These are phyloP conservation scores for Wickerhamomyces pijperi DNA, from an alignment of 805 yeast species.

Conservation along the genomic window DNA sequence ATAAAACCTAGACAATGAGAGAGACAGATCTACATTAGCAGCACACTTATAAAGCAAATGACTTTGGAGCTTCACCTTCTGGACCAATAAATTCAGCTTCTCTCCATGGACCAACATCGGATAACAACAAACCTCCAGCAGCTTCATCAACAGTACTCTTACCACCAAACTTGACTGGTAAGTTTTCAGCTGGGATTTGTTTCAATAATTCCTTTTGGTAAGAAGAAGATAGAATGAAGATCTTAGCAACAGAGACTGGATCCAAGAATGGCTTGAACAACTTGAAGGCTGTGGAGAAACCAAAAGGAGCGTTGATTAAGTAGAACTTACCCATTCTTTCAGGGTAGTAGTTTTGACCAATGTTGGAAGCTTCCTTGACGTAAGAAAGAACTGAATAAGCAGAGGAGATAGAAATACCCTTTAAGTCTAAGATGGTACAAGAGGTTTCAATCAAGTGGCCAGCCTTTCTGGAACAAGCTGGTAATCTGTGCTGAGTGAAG, in stretches of 20 bases:
- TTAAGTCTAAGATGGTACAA: slow-evolving; percentile 90
- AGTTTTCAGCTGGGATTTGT: slow-evolving; percentile 88
- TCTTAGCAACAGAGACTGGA: slow-evolving; percentile 94
- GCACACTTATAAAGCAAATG: slow-evolving; percentile 20
- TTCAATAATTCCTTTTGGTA: slow-evolving; percentile 76
- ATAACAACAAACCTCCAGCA: slow-evolving; percentile 73
- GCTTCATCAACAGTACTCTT: slow-evolving; percentile 49
- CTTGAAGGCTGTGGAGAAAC: slow-evolving; percentile 88
- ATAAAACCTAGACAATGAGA: too few relatives aligned
- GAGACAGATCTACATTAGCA: too few relatives aligned
- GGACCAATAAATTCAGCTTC: slow-evolving; percentile 81
- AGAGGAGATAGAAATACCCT: slow-evolving; percentile 79
- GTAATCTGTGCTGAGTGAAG: slow-evolving; percentile 71
- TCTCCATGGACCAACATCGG: slow-evolving; percentile 98
- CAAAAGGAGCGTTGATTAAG: slow-evolving; percentile 93
- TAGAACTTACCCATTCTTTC: slow-evolving; percentile 99
- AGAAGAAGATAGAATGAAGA: slow-evolving; percentile 71
- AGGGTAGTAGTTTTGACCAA: slow-evolving; percentile 96
- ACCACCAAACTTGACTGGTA: slow-evolving; percentile 91
- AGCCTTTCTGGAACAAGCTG: slow-evolving; percentile 83
- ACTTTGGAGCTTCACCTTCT: slow-evolving; percentile 85
- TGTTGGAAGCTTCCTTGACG: slow-evolving; percentile 84
- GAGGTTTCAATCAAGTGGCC: slow-evolving; percentile 84
- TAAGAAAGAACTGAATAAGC: slow-evolving; percentile 80
- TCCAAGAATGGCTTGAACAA: slow-evolving; percentile 89